Evolutionary conservation across 257 asterid genomes (phyloP), one percentile per base, ranked within the genome.

Genomic region (Echium plantagineum): DNA sequence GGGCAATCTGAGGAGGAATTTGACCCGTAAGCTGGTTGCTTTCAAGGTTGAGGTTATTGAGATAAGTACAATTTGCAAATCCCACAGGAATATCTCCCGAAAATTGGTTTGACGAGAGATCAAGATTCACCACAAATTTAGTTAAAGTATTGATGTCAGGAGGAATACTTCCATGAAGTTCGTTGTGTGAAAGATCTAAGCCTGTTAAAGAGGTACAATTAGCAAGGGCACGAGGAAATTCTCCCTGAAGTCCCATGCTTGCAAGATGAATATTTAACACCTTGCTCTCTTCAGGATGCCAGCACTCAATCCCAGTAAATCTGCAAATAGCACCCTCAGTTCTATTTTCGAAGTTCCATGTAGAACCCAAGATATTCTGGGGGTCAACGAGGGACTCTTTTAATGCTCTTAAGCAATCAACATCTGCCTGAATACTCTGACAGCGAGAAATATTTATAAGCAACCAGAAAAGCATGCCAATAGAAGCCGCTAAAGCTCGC

Each of bases 221-320:
- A 10, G 21, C 16, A 42, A 90, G 60, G 10, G 90, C 97, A 4
- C 58, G 66, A 1, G 96, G 97, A 70, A 87, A 90, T 69, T 62
- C 78, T 8, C 97, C 97, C 81, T 62, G 65, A 58, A 90, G 96
- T 15, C 88, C 83, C 94, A 87, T 84, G 72, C 69, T 76, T 0
- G 78, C 32, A 52, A 86, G 71, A 0, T 63, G 74, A 72, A 90
- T 75, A 60, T 80, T 87, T 57, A 90, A 21, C 63, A 90, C 89
- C 74, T 52, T 83, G 70, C 71, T 86, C 60, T 86, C 93, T 20
- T 78, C 80, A 0, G 72, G 77, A 55, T 90, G 95, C 97, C 95
- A 86, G 70, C 97, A 86, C 0, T 81, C 83, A n/a, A 89, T 54
- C 65, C 95, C 95, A 15, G 75, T 26, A 52, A 89, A 89, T 28